phyloP scores from a whole-genome alignment of 352 stramenopile genomes.

The Phytophthora pluvialis region DNA sequence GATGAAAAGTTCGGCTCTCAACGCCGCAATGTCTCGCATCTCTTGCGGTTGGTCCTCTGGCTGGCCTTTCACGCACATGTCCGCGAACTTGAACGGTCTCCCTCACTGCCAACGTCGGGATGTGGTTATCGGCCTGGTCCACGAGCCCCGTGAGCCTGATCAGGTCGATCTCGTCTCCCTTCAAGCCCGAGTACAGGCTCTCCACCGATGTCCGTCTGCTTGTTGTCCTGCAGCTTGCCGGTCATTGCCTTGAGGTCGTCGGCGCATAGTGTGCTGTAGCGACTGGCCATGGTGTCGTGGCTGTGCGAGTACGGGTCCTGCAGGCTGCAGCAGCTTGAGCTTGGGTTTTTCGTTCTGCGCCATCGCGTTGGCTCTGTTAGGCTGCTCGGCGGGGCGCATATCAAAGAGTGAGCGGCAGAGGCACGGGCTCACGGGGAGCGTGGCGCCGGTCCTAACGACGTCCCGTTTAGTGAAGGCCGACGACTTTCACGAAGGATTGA shows the following conservation, averaged over 20 bases:
- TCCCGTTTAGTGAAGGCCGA: too few relatives aligned
- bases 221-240: conserved; percentile 60
- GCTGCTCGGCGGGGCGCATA: too few relatives aligned
- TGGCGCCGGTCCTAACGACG: too few relatives aligned
- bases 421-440: too few relatives aligned
- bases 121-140: conserved; percentile 46
- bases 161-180: conserved; percentile 60
- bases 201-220: conserved; percentile 54
- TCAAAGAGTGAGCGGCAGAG: too few relatives aligned
- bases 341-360: conserved; percentile 38
- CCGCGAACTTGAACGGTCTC: conserved; percentile 41
- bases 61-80: conserved; percentile 46
- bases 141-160: conserved; percentile 73
- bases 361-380: too few relatives aligned
- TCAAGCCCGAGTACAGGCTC: conserved; percentile 65
- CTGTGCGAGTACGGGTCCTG: conserved; percentile 75
- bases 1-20: conserved; percentile 74
- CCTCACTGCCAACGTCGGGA: conserved; percentile 32
- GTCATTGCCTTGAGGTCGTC: conserved; percentile 76
- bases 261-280: conserved; percentile 54
- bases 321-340: conserved; percentile 66
- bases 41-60: conserved; percentile 72
- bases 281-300: conserved; percentile 36
- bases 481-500: too few relatives aligned
- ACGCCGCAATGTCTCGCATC: conserved; percentile 64